Conservation (phyloP, 495 filamentous ascomycete genomes). For the Ascobolus immersus region DNA sequence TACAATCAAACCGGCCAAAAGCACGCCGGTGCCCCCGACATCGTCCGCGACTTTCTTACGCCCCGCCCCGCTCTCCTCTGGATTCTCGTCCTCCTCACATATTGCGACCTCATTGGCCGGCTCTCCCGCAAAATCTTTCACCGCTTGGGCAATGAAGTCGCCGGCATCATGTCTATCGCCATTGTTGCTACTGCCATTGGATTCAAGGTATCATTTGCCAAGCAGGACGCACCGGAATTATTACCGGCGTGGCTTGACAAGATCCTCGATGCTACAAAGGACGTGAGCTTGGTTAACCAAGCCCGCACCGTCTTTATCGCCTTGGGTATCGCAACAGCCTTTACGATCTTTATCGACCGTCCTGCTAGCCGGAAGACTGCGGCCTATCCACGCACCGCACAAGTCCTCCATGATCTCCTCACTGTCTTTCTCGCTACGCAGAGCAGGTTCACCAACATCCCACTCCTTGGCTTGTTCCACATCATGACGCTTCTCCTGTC, state of each 20-base stretch:
- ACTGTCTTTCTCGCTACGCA: constrained; percentile 68
- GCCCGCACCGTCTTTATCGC: constrained; percentile 29
- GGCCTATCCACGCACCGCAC: constrained; percentile 5
- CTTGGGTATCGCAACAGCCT: constrained; percentile 21
- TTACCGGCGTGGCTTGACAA: constrained; percentile 18
- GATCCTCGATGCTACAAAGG: constrained; percentile 21
- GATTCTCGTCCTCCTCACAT: constrained; percentile 44
- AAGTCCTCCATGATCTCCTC: constrained; percentile 36
- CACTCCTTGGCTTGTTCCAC: constrained; percentile 53
- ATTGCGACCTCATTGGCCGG: constrained; percentile 24
- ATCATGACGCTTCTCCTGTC: constrained; percentile 21
- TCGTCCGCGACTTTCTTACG: constrained; percentile 41
- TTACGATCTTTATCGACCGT: constrained; percentile 12
- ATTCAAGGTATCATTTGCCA: constrained; percentile 16
- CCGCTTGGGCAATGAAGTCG: constrained; percentile 8
- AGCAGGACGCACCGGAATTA: constrained; percentile 66
- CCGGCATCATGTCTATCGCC: constrained; percentile 13
- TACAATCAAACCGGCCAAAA: constrained; percentile 99
- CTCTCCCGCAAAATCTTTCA: constrained; percentile 15
- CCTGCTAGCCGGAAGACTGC: too few species aligned
- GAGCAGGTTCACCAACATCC: constrained; percentile 55
- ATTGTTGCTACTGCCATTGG: constrained; percentile 26
- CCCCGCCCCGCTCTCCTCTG: constrained; percentile 40
- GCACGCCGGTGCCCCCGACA: constrained; percentile 64
- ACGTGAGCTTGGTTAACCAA: constrained; percentile 24